Base-by-base conservation (phyloP, 164 flowering plant species). In the Pachysandra terminalis region DNA sequence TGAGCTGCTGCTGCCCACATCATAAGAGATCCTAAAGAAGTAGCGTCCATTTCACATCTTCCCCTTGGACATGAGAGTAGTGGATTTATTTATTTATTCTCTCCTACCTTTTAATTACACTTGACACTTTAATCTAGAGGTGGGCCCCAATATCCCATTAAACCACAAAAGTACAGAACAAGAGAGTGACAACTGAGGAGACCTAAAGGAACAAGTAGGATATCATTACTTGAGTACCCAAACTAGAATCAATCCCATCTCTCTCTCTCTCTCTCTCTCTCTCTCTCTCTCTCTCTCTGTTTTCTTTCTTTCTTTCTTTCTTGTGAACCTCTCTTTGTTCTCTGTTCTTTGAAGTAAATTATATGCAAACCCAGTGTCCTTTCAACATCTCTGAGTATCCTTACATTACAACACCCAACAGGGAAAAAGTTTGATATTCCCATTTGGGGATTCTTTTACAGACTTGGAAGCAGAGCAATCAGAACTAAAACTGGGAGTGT, bases 111-210 rank as follows among this genome's bases (percentile, higher is more conserved):
- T 60, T 56, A 64, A 56, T 54, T 40, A n/a, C 22, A 24, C n/a
- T n/a, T n/a, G 5, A 25, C 41, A 53, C 81, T 75, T 76, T 76
- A 78, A 71, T 64, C 68, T 68, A 35, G 25, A 53, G 51, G 56
- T 61, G 71, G 79, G 51, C 74, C 70, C 61, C 52, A 24, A 59
- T 59, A 71, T 65, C 72, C 61, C 49, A 5, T 10, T 45, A 1
- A 12, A 59, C 59, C 58, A 72, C 68, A 71, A 69, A 69, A 72
- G 58, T 61, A 59, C 24, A 59, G 57, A 71, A 69, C 48, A 66
- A 74, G 73, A 78, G 76, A 67, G 68, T 65, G 84, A 81, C 81
- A 83, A 78, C 75, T 81, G 73, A 63, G 75, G 74, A 66, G 75
- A 75, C 78, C 70, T 48, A 69, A 78, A 78, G 73, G 82, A 76